Conservation (phyloP, 2,329 filamentous ascomycete genomes). For the Decorospora gaudefroyi region DNA sequence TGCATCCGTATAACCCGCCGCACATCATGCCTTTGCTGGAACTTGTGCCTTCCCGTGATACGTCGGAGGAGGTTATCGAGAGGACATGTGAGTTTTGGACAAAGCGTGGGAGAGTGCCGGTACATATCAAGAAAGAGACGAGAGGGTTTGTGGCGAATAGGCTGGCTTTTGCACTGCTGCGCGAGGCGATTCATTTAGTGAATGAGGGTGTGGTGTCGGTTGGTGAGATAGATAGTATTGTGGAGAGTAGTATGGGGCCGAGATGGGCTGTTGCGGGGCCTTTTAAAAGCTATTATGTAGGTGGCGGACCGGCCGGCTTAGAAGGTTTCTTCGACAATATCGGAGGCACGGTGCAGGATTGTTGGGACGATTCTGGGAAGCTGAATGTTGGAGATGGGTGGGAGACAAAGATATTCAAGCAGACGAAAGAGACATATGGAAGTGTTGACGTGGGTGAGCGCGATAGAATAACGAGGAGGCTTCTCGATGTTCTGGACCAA, state of each 20-base stretch:
- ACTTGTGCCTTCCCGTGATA: slow-evolving; percentile 58
- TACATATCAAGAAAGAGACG: slow-evolving; percentile 58
- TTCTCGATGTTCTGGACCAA: slow-evolving; percentile 49
- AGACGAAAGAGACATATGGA: slow-evolving; percentile 56
- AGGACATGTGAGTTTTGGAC: slow-evolving; percentile 55
- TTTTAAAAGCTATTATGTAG: slow-evolving; percentile 64
- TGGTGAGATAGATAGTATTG: slow-evolving; percentile 59
- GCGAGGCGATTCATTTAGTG: slow-evolving; percentile 61
- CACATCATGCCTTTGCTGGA: slow-evolving; percentile 66
- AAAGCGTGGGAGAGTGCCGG: slow-evolving; percentile 50
- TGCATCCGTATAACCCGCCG: slow-evolving; percentile 66
- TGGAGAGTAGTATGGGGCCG: slow-evolving; percentile 35
- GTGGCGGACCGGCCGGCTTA: slow-evolving; percentile 60
- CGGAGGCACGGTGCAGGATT: slow-evolving; percentile 59
- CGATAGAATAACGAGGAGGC: slow-evolving; percentile 50
- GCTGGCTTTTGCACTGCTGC: slow-evolving; percentile 60
- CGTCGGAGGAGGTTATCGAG: slow-evolving; percentile 45
- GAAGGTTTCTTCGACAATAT: slow-evolving; percentile 61
- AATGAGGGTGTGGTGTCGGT: slow-evolving; percentile 57
- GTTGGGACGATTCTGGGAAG: slow-evolving; percentile 57
- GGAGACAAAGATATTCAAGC: slow-evolving; percentile 53
- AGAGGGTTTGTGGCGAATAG: slow-evolving; percentile 63
- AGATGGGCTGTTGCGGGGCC: slow-evolving; percentile 51
- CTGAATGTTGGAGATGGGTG: slow-evolving; percentile 52
- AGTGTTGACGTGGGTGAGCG: slow-evolving; percentile 48